Evolutionary conservation across 768 basidiomycete species (phyloP).

Genomic region (Termitomyces titanicus): DNA sequence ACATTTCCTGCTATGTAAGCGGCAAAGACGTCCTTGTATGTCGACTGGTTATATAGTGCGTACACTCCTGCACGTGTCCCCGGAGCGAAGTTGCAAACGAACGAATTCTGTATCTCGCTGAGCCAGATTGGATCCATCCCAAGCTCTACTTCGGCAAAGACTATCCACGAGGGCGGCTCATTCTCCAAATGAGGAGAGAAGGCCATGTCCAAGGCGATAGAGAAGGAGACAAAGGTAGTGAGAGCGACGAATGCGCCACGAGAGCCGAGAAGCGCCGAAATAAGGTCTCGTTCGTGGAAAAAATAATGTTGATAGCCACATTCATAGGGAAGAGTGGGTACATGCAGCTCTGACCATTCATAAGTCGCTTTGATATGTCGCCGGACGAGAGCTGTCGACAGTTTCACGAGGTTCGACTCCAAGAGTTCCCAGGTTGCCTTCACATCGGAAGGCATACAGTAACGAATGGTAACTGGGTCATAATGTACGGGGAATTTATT

Average conservation of each 20-base stretch:
- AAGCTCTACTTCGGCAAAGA: neutral
- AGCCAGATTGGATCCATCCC: neutral
- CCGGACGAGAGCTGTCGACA: neutral
- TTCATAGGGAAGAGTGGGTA: neutral
- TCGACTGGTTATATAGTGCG: neutral
- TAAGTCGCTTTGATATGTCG: neutral
- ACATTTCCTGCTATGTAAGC: neutral
- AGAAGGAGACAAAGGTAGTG: neutral
- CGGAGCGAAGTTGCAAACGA: neutral
- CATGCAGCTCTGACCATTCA: neutral
- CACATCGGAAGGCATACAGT: too few relatives aligned
- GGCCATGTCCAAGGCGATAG: constrained; percentile 5
- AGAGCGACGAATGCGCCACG: neutral
- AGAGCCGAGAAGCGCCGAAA: neutral
- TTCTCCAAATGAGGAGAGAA: neutral
- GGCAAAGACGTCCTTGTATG: neutral
- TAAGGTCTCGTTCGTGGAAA: neutral
- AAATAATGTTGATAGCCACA: neutral
- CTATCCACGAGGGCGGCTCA: neutral
- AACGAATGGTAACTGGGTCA: neutral
- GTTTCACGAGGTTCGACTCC: neutral
- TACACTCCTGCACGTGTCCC: neutral
- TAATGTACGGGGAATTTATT: neutral
- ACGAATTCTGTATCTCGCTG: neutral
- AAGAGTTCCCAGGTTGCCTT: neutral